Base-by-base conservation (phyloP, 129 eudicot species). In the Pittosporum tobira region DNA sequence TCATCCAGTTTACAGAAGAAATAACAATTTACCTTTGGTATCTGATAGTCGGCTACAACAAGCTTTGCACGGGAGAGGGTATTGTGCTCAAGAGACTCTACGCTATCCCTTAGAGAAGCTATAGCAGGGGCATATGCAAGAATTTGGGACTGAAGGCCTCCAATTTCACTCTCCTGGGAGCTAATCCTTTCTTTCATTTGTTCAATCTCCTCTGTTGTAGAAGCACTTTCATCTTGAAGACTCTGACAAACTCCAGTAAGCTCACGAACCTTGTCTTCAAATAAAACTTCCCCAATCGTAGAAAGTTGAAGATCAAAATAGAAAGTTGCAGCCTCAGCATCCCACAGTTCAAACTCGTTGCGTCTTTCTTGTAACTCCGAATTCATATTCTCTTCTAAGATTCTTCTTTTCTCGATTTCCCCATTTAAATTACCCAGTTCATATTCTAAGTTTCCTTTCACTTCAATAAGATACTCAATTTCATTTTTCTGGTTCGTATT, bases 241-340 rank as follows among this genome's bases (percentile, higher is more conserved):
- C 8, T 68, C 81, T 68, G 68, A 31, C 94, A 91, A 26, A 79
- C 80, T 61, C 70, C 83, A 61, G 72, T 49, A 46, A 91, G 77
- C 69, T 91, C 91, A 11, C 81, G 76, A 66, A 81, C 80, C 68
- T 91, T 87, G 54, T 80, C 71, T 61, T 78, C 80, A 29, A 75
- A 75, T 19, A 87, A 62, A 64, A 79, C 79, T 70, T 81, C 99
- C 18, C 84, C 71, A 9, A 86, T 59, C 61, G 76, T 72, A 1
- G 94, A 81, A 40, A 81, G 30, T 67, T 91, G 99, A 72, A 91
- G 94, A 75, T 87, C 94, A 48, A 91, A 91, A 67, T 79, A 74
- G 62, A 91, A 91, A 1, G 90, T 59, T 15, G 87, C 50, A 1
- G 99, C 99, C 76, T 91, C 99, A 6, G 99, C 79, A 46, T 91